A percentile compares a stretch with the other conserved stretches of the same genome.
These are phyloP conservation scores for Gaeumannomyces tritici DNA, from an alignment of 2,329 filamentous ascomycete genomes.

Conservation along the genomic window DNA sequence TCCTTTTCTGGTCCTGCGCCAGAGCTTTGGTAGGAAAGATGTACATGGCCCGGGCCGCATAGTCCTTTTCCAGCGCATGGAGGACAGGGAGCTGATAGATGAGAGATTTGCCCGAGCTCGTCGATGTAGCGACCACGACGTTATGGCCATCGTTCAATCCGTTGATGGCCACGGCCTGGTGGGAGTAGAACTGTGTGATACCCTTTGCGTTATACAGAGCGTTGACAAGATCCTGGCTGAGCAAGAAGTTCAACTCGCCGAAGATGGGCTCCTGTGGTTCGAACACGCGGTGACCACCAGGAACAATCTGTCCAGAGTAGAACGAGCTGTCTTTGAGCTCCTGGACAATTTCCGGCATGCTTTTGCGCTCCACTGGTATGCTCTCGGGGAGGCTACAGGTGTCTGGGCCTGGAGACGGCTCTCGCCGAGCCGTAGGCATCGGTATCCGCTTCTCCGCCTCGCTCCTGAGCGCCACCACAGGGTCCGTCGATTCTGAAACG, in stretches of 20 bases:
- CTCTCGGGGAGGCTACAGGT: slow-evolving; percentile 46
- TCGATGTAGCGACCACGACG: slow-evolving; percentile 87
- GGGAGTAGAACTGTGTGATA: slow-evolving; percentile 79
- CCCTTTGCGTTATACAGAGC: slow-evolving; percentile 85
- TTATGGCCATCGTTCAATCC: slow-evolving; percentile 67
- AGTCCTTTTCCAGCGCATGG: slow-evolving; percentile 72
- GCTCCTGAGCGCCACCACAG: slow-evolving; percentile 53
- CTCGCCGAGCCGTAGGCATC: slow-evolving; percentile 34
- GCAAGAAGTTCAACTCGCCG: slow-evolving; percentile 72
- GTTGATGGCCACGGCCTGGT: slow-evolving; percentile 92
- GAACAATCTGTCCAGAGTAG: slow-evolving; percentile 90
- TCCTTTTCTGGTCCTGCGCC: slow-evolving; percentile 87
- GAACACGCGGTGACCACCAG: slow-evolving; percentile 84
- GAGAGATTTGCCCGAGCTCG: slow-evolving; percentile 93
- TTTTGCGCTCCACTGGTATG: slow-evolving; percentile 72
- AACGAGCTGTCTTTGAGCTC: slow-evolving; percentile 76
- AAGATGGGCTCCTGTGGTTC: slow-evolving; percentile 74
- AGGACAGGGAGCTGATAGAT: slow-evolving; percentile 95
- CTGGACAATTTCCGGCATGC: slow-evolving; percentile 73
- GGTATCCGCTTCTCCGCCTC: slow-evolving; percentile 55
- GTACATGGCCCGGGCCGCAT: slow-evolving; percentile 78
- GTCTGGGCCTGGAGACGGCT: slow-evolving; percentile 19
- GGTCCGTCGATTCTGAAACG: slow-evolving; percentile 45
- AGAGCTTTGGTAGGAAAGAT: slow-evolving; percentile 97
- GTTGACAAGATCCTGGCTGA: slow-evolving; percentile 91